Evolutionary conservation across 2,329 filamentous ascomycete genomes (phyloP).

Genomic region (Elsinoe arachidis): DNA sequence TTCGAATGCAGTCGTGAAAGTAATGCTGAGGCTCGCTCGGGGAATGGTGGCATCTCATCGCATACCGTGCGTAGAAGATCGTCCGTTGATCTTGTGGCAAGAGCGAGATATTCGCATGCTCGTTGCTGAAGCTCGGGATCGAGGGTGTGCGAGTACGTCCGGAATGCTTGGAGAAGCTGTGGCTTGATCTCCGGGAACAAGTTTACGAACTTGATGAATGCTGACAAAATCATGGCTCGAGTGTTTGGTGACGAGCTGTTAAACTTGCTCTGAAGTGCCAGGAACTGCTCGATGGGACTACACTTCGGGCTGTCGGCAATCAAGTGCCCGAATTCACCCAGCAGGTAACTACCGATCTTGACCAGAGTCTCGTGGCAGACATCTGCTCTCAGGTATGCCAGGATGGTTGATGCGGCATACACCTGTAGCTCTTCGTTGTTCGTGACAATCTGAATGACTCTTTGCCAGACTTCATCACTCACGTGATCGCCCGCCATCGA

Average conservation of each 20-base stretch:
- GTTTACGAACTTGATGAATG: conserved; percentile 96
- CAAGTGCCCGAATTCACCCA: conserved; percentile 94
- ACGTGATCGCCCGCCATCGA: conserved; percentile 97
- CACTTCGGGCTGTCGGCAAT: conserved; percentile 87
- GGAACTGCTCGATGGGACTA: conserved; percentile 93
- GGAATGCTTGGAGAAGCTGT: conserved; percentile 82
- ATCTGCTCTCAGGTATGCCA: conserved; percentile 85
- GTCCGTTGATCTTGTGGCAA: conserved; percentile 79
- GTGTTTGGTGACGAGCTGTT: conserved; percentile 81
- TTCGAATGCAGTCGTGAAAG: conserved; percentile 91
- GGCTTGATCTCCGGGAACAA: conserved; percentile 97
- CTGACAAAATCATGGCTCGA: conserved; percentile 86
- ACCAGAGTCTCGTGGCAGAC: conserved; percentile 95
- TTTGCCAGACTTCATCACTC: conserved; percentile 98
- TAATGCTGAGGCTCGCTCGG: conserved; percentile 83
- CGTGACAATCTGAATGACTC: conserved; percentile 96
- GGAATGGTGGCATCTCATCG: conserved; percentile 98
- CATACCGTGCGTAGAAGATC: conserved; percentile 88
- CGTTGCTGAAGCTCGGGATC: conserved; percentile 94
- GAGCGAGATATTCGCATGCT: conserved; percentile 85
- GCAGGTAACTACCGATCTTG: conserved; percentile 92
- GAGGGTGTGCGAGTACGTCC: conserved; percentile 84
- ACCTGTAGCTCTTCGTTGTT: conserved; percentile 98
- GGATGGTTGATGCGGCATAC: conserved; percentile 86
- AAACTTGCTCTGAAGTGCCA: conserved; percentile 86